Evolutionary conservation across 2,329 filamentous ascomycete genomes (phyloP).

Genomic region (Arthroderma uncinatum): DNA sequence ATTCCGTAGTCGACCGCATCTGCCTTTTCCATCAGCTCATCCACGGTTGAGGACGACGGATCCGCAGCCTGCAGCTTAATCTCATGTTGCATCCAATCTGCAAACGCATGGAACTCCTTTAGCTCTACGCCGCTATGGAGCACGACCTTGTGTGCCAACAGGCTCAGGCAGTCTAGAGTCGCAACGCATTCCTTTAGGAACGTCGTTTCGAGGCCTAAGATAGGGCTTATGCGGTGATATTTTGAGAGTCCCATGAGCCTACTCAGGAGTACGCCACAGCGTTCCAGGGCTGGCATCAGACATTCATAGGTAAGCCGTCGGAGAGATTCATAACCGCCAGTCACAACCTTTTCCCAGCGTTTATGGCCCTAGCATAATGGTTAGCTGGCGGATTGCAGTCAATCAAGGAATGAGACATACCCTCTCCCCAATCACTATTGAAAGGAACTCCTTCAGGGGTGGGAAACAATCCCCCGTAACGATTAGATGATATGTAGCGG

Average conservation of each 20-base stretch:
- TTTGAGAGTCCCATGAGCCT: constrained; percentile 72
- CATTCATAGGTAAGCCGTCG: constrained; percentile 74
- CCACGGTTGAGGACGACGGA: constrained; percentile 44
- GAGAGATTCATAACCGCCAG: constrained; percentile 64
- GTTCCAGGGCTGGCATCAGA: constrained; percentile 75
- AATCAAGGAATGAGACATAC: constrained; percentile 38
- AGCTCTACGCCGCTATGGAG: constrained; percentile 64
- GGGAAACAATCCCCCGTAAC: constrained; percentile 70
- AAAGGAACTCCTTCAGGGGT: constrained; percentile 75
- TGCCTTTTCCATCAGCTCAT: constrained; percentile 69
- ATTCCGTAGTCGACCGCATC: constrained; percentile 61
- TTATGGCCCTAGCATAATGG: constrained; percentile 61
- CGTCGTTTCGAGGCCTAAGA: constrained; percentile 54
- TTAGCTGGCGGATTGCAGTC: not conserved
- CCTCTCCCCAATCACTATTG: constrained; percentile 66
- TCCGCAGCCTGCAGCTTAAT: constrained; percentile 66
- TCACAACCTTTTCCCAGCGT: constrained; percentile 83
- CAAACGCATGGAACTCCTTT: constrained; percentile 65
- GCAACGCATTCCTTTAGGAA: constrained; percentile 55
- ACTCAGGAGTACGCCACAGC: constrained; percentile 68
- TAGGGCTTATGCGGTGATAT: constrained; percentile 58
- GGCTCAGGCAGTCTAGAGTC: constrained; percentile 60
- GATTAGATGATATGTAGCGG: constrained; percentile 72
- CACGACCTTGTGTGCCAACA: constrained; percentile 64
- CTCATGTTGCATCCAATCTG: constrained; percentile 69